These are phyloP conservation scores for Achlya hypogyna DNA, from an alignment of 352 stramenopile species.

Conservation along the genomic window DNA sequence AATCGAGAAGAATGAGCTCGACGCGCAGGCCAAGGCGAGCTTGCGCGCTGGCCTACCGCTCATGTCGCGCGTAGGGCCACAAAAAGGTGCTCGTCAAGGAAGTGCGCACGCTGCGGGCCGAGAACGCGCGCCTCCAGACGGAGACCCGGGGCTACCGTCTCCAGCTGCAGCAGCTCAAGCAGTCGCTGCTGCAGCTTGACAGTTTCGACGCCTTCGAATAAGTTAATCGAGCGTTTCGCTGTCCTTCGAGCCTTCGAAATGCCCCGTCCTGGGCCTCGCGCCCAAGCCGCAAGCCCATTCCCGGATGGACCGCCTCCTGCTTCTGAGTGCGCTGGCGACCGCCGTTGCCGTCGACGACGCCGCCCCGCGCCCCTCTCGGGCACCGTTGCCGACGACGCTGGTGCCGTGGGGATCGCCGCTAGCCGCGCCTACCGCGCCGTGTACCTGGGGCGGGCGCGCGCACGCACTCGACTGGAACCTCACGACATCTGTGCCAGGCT, in stretches of 20 bases:
- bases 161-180: slow-evolving; percentile 68
- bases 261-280: too few species aligned
- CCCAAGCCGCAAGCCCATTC: too few species aligned
- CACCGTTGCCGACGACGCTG: too few species aligned
- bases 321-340: too few species aligned
- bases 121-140: slow-evolving; percentile 51
- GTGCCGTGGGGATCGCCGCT: too few species aligned
- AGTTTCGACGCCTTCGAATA: neutral
- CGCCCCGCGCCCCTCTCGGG: too few species aligned
- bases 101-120: slow-evolving; percentile 55
- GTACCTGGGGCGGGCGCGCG: neutral
- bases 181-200: slow-evolving; percentile 61
- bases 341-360: too few species aligned
- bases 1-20: slow-evolving; percentile 67
- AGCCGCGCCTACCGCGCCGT: neutral
- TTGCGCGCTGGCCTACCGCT: neutral
- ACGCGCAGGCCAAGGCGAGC: slow-evolving; percentile 31
- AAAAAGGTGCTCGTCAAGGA: slow-evolving; percentile 75
- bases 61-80: slow-evolving; percentile 40
- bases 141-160: slow-evolving; percentile 67
- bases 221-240: neutral
- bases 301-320: too few species aligned
- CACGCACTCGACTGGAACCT: neutral
- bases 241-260: neutral
- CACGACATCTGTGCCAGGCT: neutral